A percentile compares a stretch with the other conserved stretches of the same genome.
These are phyloP conservation scores for Botrytis aclada DNA, from an alignment of 2,329 filamentous ascomycete genomes.

Conservation along the genomic window DNA sequence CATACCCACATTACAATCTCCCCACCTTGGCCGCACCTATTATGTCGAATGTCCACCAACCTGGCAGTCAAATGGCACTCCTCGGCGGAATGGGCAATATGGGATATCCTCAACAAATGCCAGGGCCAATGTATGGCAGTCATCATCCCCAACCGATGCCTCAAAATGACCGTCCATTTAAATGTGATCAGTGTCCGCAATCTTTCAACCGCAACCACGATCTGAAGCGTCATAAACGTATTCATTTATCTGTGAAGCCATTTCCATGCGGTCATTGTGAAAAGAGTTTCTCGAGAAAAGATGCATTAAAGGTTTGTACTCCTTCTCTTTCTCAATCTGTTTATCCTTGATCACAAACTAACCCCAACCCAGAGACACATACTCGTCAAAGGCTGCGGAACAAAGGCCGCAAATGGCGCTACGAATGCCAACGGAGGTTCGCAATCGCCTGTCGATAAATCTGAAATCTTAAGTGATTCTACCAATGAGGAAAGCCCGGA, in stretches of 20 bases:
- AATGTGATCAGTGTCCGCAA: constrained; percentile 87
- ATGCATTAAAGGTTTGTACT: constrained; percentile 85
- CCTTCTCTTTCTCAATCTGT: constrained; percentile 24
- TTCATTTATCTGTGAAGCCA: constrained; percentile 92
- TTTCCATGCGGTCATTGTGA: constrained; percentile 90
- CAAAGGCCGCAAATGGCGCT: constrained; percentile 34
- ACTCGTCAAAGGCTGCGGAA: constrained; percentile 65
- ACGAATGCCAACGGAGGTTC: constrained; percentile 29
- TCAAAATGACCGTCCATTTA: constrained; percentile 81
- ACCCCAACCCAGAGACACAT: constrained; percentile 55
- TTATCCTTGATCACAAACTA: constrained; percentile 27
- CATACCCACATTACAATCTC: constrained; percentile 52
- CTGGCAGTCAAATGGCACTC: constrained; percentile 67
- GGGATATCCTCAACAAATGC: constrained; percentile 52
- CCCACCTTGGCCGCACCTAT: constrained; percentile 65
- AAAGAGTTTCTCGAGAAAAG: constrained; percentile 95
- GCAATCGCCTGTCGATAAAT: constrained; percentile 35
- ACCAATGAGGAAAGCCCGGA: constrained; percentile 31
- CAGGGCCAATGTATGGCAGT: constrained; percentile 56
- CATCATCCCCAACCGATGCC: constrained; percentile 51
- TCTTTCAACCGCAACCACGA: constrained; percentile 97
- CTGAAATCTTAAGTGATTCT: constrained; percentile 36
- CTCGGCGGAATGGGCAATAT: constrained; percentile 48
- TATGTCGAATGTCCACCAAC: constrained; percentile 75
- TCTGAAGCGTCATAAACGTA: constrained; percentile 90